phyloP scores from a whole-genome alignment of 495 filamentous ascomycete species.

The Recurvomyces mirabilis region DNA sequence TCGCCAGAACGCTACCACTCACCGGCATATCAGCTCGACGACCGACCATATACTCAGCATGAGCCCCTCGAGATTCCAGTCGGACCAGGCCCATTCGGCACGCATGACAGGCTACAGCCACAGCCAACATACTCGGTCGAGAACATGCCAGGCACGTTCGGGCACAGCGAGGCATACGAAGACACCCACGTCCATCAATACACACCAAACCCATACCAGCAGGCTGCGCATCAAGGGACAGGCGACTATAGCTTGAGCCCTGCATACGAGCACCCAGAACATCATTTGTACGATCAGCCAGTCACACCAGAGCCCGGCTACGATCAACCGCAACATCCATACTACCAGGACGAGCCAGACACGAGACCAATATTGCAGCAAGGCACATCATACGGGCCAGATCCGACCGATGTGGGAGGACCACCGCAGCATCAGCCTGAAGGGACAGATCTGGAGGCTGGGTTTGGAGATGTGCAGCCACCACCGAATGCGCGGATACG shows the following conservation, averaged over 20 bases:
- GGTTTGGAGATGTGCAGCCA: conserved; percentile 28
- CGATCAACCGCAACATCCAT: conserved; percentile 21
- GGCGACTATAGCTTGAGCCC: conserved; percentile 68
- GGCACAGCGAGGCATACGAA: conserved; percentile 56
- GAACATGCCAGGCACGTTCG: conserved; percentile 58
- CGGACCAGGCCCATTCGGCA: conserved; percentile 35
- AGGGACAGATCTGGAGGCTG: conserved; percentile 31
- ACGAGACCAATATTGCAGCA: conserved; percentile 50
- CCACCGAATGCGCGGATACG: conserved; percentile 59
- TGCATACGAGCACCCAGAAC: conserved; percentile 65
- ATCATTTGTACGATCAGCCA: conserved; percentile 38
- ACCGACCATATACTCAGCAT: conserved; percentile 17
- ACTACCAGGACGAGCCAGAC: conserved; percentile 46
- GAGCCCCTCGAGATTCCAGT: conserved; percentile 53
- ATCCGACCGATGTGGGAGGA: conserved; percentile 29
- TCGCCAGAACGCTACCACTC: conserved; percentile 17
- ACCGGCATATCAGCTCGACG: conserved; percentile 22
- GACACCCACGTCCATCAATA: conserved; percentile 31
- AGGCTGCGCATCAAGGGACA: conserved; percentile 35
- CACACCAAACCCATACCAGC: conserved; percentile 28
- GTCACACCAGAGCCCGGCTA: conserved; percentile 36
- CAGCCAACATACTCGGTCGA: conserved; percentile 80
- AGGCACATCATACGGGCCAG: conserved; percentile 44
- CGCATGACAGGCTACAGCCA: conserved; percentile 52
- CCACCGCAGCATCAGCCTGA: conserved; percentile 30